Base-by-base conservation (phyloP, 106 monocot genomes). In the Amphibolis antarctica region DNA sequence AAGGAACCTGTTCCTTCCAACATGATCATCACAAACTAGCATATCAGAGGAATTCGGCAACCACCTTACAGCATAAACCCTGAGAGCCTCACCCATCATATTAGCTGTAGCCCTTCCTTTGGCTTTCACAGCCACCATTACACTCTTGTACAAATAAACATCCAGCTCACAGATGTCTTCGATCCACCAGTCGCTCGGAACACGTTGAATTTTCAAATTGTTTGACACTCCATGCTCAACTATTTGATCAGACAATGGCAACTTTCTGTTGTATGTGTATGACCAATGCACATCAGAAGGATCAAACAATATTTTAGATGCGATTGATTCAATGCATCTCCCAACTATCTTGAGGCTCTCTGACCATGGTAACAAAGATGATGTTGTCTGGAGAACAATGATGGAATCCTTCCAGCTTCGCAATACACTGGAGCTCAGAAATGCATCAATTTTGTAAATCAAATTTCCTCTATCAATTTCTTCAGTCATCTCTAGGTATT, bases 361-460 rank as follows among this genome's bases (percentile, higher is more conserved):
- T 0, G 88, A 79, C 83, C 76, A 93, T 0, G 78, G 78, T 44
- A 83, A 30, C 59, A 93, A 69, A 43, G 70, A 66, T 56, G 69
- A 81, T 29, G 93, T 83, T 22, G 79, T 75, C 48, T 93, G 83
- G 5, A 93, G 70, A 55, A 75, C 85, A 18, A 88, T 79, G n/a
- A 93, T 93, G 9, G 88, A 85, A 69, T 93, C 93, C 66, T 85
- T 88, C 93, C 93, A 93, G 60, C 85, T 81, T 7, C 85, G 66
- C 14, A 93, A 79, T 5, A 93, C 60, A 46, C 88, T 79, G 17
- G 88, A 80, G 50, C 69, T 85, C 14, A 93, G 71, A 63, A 93
- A 93, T 21, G 83, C 74, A 50, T 93, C 93, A 5, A 93, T 83
- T 75, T 88, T 93, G 31, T 76, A 85, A n/a, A 93, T 81, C 23